Base-by-base conservation (phyloP, 1,284 basidiomycete species). In the Ceratobasidium sp. region DNA sequence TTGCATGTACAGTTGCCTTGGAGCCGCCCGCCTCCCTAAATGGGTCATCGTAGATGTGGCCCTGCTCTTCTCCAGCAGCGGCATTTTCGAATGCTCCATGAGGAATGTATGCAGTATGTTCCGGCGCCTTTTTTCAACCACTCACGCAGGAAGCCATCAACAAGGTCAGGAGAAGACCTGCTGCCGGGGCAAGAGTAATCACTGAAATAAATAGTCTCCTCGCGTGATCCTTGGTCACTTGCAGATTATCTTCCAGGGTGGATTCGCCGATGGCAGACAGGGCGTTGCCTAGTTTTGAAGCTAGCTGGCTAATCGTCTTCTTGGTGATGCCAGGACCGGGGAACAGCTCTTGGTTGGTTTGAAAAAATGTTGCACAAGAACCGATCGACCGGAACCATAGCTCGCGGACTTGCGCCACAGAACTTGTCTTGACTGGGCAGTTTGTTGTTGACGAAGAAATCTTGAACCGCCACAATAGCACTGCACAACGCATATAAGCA, bases 271-370 rank as follows among this genome's bases (percentile, higher is more conserved):
- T 12, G 47, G 25, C 31, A n/a, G 47, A 50, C 10, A 29, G 15
- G 47, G 6, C 47, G 20, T 27, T 15, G 17, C 25, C 4, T 40
- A 8, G 10, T 8, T 17, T 40, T 17, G 38, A 8, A 22, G 25
- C 32, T 2, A 60, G 43, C 7, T 40, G 42, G 5, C 42, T 3
- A 10, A 60, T 29, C 10, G 31, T 34, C 25, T 31, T 15, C 43
- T 49, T 60, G 15, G 56, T 58, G n/a, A n/a, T n/a, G n/a, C n/a
- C n/a, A n/a, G n/a, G n/a, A n/a, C n/a, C n/a, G n/a, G n/a, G n/a
- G n/a, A 60, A 60, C 5, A 60, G 29, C 1, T 47, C 25, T 32
- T 60, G 57, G 29, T 60, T 49, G 27, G 57, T 60, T 45, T 60
- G 22, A 25, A 35, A 20, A 13, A 5, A 25, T 27, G 34, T 40